phyloP scores from a whole-genome alignment of 768 basidiomycete species.

The Lyophyllum shimeji region DNA sequence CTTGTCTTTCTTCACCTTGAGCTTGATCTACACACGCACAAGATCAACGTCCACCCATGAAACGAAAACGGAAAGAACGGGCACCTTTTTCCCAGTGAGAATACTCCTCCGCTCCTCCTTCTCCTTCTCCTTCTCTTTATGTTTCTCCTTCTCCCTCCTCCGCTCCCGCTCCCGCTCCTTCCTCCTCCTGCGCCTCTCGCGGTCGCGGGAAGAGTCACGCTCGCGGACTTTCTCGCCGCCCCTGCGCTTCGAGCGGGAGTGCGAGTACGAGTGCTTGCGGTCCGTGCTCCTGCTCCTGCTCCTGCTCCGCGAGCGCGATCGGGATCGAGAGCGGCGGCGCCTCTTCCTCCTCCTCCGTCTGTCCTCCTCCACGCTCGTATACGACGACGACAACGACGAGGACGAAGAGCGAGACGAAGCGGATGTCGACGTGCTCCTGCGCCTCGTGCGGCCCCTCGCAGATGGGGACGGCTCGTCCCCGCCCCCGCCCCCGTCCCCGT shows the following conservation, averaged over 20 bases:
- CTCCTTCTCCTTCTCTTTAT: constrained; percentile 1
- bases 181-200: constrained; percentile 15
- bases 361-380: neutral
- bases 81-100: constrained; percentile 22
- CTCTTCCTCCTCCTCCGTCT: constrained; percentile 5
- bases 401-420: constrained; percentile 4
- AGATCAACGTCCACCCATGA: too few relatives aligned
- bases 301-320: constrained; percentile 11
- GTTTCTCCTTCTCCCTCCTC: neutral
- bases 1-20: constrained; percentile 24
- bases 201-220: too few relatives aligned
- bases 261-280: constrained; percentile 2
- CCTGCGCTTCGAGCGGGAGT: neutral
- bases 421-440: constrained; percentile 12
- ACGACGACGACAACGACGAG: constrained; percentile 6
- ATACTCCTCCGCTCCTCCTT: constrained; percentile 20
- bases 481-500: neutral
- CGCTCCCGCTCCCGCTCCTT: constrained; percentile 14
- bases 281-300: neutral
- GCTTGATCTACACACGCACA: constrained; percentile 15
- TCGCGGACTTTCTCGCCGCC: constrained; percentile 7
- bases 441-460: neutral
- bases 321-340: constrained; percentile 9
- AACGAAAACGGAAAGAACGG: neutral
- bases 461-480: neutral